Conservation (phyloP, 2,329 filamentous ascomycete species). For the Ilyonectria mors-panacis region DNA sequence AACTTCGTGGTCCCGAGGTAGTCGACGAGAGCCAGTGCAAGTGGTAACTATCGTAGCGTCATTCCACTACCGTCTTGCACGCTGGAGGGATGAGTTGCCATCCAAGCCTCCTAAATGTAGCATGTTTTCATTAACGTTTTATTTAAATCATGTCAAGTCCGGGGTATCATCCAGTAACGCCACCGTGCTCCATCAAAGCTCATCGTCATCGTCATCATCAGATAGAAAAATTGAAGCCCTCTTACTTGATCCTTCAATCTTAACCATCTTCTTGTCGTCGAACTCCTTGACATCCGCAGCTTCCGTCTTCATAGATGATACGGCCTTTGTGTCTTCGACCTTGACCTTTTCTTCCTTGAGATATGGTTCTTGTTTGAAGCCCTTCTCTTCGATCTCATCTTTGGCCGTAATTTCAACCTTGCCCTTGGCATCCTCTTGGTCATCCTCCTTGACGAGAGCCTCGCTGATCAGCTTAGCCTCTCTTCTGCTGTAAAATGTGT, state of each 20-base stretch:
- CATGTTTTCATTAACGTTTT: background rate
- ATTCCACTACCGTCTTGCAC: background rate
- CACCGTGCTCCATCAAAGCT: constrained; percentile 48
- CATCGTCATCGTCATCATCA: constrained; percentile 57
- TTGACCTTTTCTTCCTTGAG: constrained; percentile 31
- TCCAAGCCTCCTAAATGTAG: background rate
- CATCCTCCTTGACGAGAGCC: constrained; percentile 43
- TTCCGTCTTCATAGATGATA: constrained; percentile 16
- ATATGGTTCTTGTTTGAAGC: constrained; percentile 19
- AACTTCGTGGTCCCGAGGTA: background rate
- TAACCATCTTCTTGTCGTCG: constrained; percentile 38
- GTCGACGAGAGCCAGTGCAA: background rate
- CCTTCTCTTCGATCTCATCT: constrained; percentile 33
- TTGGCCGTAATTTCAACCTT: constrained; percentile 29
- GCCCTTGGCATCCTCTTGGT: constrained; percentile 35
- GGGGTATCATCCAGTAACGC: constrained; percentile 44
- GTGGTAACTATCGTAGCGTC: too few species aligned
- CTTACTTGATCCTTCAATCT: constrained; percentile 44
- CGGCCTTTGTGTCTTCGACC: constrained; percentile 27
- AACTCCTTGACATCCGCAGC: constrained; percentile 19
- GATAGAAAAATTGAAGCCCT: constrained; percentile 55
- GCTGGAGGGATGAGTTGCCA: too few species aligned
- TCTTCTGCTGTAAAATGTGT: constrained; percentile 82
- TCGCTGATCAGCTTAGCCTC: constrained; percentile 64
- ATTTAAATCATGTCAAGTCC: constrained; percentile 21